Evolutionary conservation across 2,329 filamentous ascomycete species (phyloP).

Genomic region (Ceratocystis destructans): DNA sequence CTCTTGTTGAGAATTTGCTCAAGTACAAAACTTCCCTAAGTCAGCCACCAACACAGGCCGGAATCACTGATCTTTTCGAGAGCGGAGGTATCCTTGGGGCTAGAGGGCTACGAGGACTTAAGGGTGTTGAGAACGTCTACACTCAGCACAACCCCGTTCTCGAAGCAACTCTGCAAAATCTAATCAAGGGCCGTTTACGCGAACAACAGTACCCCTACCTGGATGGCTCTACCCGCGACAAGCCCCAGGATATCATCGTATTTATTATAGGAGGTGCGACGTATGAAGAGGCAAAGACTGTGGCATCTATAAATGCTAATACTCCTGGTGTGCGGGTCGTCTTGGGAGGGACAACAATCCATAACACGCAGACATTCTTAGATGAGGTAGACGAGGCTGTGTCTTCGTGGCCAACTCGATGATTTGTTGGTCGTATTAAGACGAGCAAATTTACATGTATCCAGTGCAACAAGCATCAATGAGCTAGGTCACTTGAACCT

Average conservation of each 20-base stretch:
- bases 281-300: conserved; percentile 93
- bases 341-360: conserved; percentile 72
- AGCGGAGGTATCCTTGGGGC: conserved; percentile 63
- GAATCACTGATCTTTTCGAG: conserved; percentile 85
- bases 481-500: background rate
- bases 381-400: conserved; percentile 88
- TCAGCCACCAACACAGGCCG: conserved; percentile 56
- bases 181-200: conserved; percentile 80
- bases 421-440: background rate
- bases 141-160: conserved; percentile 88
- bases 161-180: conserved; percentile 74
- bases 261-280: conserved; percentile 91
- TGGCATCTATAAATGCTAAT: conserved; percentile 86
- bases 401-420: conserved; percentile 55
- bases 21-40: conserved; percentile 79
- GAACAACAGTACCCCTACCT: conserved; percentile 88
- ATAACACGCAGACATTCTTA: conserved; percentile 77
- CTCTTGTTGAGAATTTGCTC: conserved; percentile 68
- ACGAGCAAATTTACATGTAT: background rate
- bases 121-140: conserved; percentile 97
- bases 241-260: conserved; percentile 89
- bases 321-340: conserved; percentile 81
- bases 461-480: background rate
- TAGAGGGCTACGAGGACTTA: conserved; percentile 83
- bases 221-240: conserved; percentile 80